Conservation (phyloP, 2,329 filamentous ascomycete genomes). For the Phyllachora maydis region DNA sequence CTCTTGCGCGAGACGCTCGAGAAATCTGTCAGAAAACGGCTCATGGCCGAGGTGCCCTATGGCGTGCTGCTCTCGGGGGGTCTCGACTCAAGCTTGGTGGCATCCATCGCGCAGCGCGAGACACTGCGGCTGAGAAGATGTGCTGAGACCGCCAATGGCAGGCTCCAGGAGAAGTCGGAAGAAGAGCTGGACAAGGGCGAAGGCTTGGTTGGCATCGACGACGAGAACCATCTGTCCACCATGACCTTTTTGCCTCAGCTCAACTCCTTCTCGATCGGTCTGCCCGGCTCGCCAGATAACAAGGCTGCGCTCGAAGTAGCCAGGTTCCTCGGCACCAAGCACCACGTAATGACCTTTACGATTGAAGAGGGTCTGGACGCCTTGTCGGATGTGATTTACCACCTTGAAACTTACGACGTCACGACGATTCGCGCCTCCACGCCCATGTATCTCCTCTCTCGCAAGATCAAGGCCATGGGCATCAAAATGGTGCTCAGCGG, state of each 20-base stretch:
- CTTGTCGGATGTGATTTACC: slow-evolving; percentile 91
- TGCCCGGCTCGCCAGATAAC: slow-evolving; percentile 82
- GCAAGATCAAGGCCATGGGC: slow-evolving; percentile 99
- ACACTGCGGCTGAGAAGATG: slow-evolving; percentile 56
- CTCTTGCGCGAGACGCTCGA: slow-evolving; percentile 64
- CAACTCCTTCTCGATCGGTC: slow-evolving; percentile 96
- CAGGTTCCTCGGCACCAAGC: slow-evolving; percentile 91
- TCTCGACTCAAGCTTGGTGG: slow-evolving; percentile 86
- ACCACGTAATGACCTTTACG: slow-evolving; percentile 96
- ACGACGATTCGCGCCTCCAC: slow-evolving; percentile 97
- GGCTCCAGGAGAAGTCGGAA: slow-evolving; percentile 15
- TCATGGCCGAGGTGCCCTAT: slow-evolving; percentile 98
- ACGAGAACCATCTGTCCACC: slow-evolving; percentile 73
- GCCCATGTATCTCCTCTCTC: slow-evolving; percentile 91
- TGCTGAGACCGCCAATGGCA: slow-evolving; percentile 26
- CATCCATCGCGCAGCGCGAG: slow-evolving; percentile 87
- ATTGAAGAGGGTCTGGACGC: slow-evolving; percentile 94
- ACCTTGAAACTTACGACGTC: slow-evolving; percentile 94
- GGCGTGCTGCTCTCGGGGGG: slow-evolving; percentile 90
- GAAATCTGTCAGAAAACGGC: slow-evolving; percentile 78
- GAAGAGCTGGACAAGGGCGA: slow-evolving; percentile 36
- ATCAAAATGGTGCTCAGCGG: slow-evolving; percentile 99
- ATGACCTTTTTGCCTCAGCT: slow-evolving; percentile 84
- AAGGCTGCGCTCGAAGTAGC: slow-evolving; percentile 83
- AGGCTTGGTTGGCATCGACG: slow-evolving; percentile 82